These are phyloP conservation scores for Talaromyces thailandensis DNA, from an alignment of 495 filamentous ascomycete genomes.

Conservation along the genomic window DNA sequence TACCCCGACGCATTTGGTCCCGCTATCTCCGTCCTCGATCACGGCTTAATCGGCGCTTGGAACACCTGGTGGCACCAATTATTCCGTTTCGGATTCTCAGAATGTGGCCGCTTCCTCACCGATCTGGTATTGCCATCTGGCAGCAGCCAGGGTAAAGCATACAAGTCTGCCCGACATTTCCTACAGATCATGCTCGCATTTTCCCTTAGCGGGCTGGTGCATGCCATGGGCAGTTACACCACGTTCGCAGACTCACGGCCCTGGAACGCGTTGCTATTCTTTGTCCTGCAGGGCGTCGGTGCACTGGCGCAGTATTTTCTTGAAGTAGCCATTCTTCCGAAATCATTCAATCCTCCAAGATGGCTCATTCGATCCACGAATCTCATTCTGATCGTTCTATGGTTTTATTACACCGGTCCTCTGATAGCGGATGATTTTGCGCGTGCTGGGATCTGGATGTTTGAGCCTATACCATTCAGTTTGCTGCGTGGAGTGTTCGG, in stretches of 20 bases:
- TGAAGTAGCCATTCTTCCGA: background rate
- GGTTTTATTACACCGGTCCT: constrained; percentile 47
- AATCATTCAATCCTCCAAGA: constrained; percentile 13
- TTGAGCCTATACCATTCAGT: constrained; percentile 63
- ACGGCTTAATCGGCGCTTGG: constrained; percentile 72
- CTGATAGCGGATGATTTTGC: constrained; percentile 55
- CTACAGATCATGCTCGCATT: constrained; percentile 43
- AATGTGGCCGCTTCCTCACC: constrained; percentile 43
- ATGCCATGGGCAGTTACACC: constrained; percentile 48
- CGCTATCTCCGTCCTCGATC: constrained; percentile 44
- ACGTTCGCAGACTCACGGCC: constrained; percentile 36
- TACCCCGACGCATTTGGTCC: constrained; percentile 58
- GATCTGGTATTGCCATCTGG: constrained; percentile 10
- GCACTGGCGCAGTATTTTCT: constrained; percentile 39
- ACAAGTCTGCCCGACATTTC: constrained; percentile 9
- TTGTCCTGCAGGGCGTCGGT: constrained; percentile 53
- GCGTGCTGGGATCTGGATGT: constrained; percentile 52
- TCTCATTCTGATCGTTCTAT: constrained; percentile 30
- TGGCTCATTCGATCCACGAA: constrained; percentile 38
- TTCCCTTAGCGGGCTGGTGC: constrained; percentile 48
- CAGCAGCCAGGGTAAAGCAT: background rate
- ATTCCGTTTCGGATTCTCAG: constrained; percentile 64
- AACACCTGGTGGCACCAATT: constrained; percentile 83
- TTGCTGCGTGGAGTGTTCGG: constrained; percentile 42
- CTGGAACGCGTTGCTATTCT: constrained; percentile 31